Conservation (phyloP, 306 rosid species). For the Abrus pulchellus region DNA sequence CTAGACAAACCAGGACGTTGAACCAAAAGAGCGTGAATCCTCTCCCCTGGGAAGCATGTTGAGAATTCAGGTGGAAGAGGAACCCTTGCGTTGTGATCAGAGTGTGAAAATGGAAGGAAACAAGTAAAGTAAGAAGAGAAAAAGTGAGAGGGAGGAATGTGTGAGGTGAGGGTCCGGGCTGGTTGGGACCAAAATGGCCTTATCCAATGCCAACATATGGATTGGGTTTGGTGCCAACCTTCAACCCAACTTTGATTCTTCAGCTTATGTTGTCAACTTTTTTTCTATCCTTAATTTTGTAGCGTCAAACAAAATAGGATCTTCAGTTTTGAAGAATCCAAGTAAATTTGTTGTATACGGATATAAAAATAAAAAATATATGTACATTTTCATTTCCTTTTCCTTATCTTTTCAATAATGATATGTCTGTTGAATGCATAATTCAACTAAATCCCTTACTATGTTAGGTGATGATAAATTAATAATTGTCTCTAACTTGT, state of each 20-base stretch:
- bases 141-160: background rate
- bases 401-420: too few species aligned
- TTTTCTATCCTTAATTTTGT: too few species aligned
- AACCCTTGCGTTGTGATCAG: slow-evolving; percentile 28
- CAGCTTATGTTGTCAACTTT: background rate
- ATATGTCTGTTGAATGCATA: too few species aligned
- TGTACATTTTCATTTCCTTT: too few species aligned
- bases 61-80: background rate
- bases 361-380: too few species aligned
- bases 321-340: too few species aligned
- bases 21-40: slow-evolving; percentile 23
- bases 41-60: background rate
- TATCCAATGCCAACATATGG: slow-evolving; percentile 18
- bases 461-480: too few species aligned
- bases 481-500: too few species aligned
- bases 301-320: too few species aligned
- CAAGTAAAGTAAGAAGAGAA: slow-evolving; percentile 16
- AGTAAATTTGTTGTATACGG: too few species aligned
- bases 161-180: background rate
- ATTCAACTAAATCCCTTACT: too few species aligned
- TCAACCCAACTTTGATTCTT: background rate
- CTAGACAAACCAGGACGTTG: slow-evolving; percentile 34
- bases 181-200: background rate
- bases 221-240: slow-evolving; percentile 36
- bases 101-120: background rate